Base-by-base conservation (phyloP, 768 basidiomycete genomes). In the Boletus coccyginus region DNA sequence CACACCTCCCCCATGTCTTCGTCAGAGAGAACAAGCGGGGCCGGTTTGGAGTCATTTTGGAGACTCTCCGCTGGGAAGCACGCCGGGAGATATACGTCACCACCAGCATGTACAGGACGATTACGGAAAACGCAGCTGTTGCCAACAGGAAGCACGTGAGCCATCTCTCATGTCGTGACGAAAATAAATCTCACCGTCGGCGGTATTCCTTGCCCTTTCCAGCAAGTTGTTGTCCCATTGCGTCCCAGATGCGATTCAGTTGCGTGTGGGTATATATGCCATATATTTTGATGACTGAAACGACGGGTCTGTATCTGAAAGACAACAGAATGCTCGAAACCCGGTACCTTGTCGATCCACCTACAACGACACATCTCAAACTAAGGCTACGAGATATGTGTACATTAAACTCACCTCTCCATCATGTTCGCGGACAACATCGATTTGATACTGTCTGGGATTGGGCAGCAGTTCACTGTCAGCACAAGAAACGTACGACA, bases 161-260 rank as follows among this genome's bases (percentile, higher is more conserved):
- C 31, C 29, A 21, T 10, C 31, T 24, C 36, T 35, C 29, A 7
- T 17, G 24, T 32, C n/a, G 3, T 14, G 13, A 41, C 8, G 24
- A 17, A 24, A 41, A 10, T 5, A 32, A 16, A 43, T 43, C 58
- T 56, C 40, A 83, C 85, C 85, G 76, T 19, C 70, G 69, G 32
- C 72, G 72, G 55, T 90, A 89, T 56, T 82, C 81, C 52, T 73
- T 76, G 21, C 82, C 81, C 42, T 73, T 78, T 3, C 73, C 67
- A 6, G 62, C 63, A 6, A 81, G 69, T 46, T 80, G 78, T 7
- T 65, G 62, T 1, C 77, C 74, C 45, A 84, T 66, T 0, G 71
- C 65, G 16, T 77, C 75, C 82, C 83, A 83, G 29, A 82, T 69
- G 7, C 74, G 72, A 44, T 77, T 74, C 33, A 81, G 62, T 56